A percentile compares a stretch with the other conserved stretches of the same genome.
Evolutionary conservation across 306 rosid species (phyloP).

Genomic region (Ziziphus jujuba): DNA sequence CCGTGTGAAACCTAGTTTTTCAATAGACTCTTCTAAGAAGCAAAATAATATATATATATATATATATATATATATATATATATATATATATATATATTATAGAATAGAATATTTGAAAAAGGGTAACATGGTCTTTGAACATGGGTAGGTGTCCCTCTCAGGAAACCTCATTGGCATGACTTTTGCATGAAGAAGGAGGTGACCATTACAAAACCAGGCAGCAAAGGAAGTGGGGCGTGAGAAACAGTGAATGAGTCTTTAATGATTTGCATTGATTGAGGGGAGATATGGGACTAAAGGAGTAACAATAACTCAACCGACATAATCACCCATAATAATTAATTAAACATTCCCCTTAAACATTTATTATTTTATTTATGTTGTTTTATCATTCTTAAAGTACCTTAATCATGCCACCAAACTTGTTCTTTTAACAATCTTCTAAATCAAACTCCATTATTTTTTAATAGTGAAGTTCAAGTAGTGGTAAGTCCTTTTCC

Average conservation of each 20-base stretch:
- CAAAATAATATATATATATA: no score
- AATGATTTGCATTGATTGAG: slow-evolving; percentile 51
- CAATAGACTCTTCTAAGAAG: no score
- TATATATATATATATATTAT: no score
- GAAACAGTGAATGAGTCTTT: not conserved
- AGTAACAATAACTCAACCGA: slow-evolving; percentile 39
- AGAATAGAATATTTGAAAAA: not conserved
- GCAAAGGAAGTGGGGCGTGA: slow-evolving; percentile 19
- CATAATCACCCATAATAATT: slow-evolving; percentile 36
- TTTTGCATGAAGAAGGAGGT: not conserved
- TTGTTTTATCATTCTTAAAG: not conserved
- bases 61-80: no score
- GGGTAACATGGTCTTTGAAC: slow-evolving; percentile 18
- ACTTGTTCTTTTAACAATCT: slow-evolving; percentile 32
- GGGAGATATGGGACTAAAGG: slow-evolving; percentile 11
- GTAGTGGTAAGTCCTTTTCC: no score
- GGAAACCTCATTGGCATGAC: not conserved
- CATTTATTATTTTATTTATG: slow-evolving; percentile 5
- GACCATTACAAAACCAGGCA: slow-evolving; percentile 5
- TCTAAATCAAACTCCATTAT: not conserved
- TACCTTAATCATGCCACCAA: slow-evolving; percentile 19
- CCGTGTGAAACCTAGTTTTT: no score
- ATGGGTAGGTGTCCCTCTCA: slow-evolving; percentile 34
- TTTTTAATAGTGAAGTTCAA: no score
- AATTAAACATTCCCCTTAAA: slow-evolving; percentile 19